Percentiles rank a stretch among this genome's conserved stretches.
Conservation (phyloP, 257 asterid species). For the Jasminum sambac region DNA sequence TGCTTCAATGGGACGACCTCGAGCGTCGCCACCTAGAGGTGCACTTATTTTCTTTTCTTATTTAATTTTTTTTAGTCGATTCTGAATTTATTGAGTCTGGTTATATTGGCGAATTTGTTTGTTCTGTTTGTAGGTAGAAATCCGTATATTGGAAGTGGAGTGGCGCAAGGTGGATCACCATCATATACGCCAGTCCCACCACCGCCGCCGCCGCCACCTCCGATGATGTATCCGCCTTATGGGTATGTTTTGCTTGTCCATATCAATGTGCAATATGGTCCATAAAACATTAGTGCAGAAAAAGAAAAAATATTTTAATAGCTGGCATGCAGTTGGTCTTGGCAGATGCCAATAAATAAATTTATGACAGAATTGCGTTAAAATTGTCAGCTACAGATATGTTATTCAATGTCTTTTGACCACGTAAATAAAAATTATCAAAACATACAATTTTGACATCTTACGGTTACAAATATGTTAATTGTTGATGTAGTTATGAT, state of each 20-base stretch:
- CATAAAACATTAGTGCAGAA: constrained; percentile 42
- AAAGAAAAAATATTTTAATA: constrained; percentile 38
- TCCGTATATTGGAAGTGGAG: constrained; percentile 54
- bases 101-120: not conserved
- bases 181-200: constrained; percentile 53
- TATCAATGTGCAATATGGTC: constrained; percentile 43
- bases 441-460: not conserved
- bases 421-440: not conserved
- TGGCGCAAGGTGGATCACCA: constrained; percentile 50
- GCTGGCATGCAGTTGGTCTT: constrained; percentile 59
- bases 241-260: constrained; percentile 66
- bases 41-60: constrained; percentile 3
- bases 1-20: constrained; percentile 90
- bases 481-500: too few relatives aligned
- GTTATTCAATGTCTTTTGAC: constrained; percentile 30
- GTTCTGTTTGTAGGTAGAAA: constrained; percentile 44
- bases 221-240: constrained; percentile 80
- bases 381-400: constrained; percentile 35
- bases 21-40: constrained; percentile 87
- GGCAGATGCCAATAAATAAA: constrained; percentile 57
- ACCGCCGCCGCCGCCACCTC: constrained; percentile 49
- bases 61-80: not conserved
- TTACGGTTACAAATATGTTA: too few relatives aligned
- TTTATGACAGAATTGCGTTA: constrained; percentile 35
- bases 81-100: not conserved